Evolutionary conservation across 2,329 filamentous ascomycete genomes (phyloP).

Genomic region (Xylaria digitata): DNA sequence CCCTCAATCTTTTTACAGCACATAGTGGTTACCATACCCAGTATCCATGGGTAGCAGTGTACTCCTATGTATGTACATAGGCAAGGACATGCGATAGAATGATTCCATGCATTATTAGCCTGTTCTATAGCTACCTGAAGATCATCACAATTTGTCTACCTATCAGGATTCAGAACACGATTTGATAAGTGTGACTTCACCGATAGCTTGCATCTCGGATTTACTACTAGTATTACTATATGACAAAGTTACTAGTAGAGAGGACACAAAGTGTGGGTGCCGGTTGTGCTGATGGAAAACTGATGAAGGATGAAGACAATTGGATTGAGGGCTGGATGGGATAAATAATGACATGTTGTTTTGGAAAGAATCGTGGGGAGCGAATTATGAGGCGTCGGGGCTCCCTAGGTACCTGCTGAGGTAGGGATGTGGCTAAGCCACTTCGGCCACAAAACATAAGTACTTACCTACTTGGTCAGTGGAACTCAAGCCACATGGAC

Average conservation of each 20-base stretch:
- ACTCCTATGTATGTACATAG: background rate
- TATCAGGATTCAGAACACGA: conserved; percentile 21
- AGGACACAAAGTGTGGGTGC: background rate
- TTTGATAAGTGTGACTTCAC: conserved; percentile 26
- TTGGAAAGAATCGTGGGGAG: background rate
- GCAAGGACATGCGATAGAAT: conserved; percentile 19
- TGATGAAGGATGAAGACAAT: background rate
- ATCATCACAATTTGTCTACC: conserved; percentile 18
- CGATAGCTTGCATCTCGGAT: conserved; percentile 19
- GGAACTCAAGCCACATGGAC: conserved; percentile 10
- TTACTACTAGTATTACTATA: too few species aligned
- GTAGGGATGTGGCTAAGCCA: conserved; percentile 3
- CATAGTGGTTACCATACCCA: background rate
- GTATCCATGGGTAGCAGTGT: too few species aligned
- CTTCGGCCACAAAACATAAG: conserved; percentile 20
- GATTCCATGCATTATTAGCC: conserved; percentile 24
- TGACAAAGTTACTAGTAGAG: conserved; percentile 13
- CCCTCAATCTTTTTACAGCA: background rate
- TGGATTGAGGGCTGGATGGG: background rate
- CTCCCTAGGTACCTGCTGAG: too few species aligned
- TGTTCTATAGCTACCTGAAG: background rate
- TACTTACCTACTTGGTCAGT: background rate
- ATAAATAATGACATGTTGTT: background rate
- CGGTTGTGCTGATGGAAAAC: background rate
- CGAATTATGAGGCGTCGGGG: too few species aligned